Base-by-base conservation (phyloP, 257 asterid genomes). In the Plectranthus barbatus region DNA sequence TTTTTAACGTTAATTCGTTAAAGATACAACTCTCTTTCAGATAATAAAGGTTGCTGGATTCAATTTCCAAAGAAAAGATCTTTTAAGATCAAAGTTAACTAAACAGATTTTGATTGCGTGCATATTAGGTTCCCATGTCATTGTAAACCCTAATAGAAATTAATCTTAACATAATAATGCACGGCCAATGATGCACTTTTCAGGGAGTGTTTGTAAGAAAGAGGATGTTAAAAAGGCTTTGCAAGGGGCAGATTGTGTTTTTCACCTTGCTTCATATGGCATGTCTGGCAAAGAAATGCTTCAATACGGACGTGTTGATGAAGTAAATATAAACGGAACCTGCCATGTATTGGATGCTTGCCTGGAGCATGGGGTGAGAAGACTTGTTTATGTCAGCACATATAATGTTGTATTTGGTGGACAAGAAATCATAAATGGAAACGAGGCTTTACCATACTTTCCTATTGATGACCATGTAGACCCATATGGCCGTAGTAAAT, bases 251-350 rank as follows among this genome's bases (percentile, higher is more conserved):
- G 94, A 85, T 39, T 93, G 97, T 60, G 94, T 87, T 54, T 93
- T 90, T 83, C 99, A 93, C 79, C 96, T 93, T 17, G 99, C 97
- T 71, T 93, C 97, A 0, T 90, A 70, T 74, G 99, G 97, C 71
- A 90, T 86, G 94, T 93, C 99, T 0, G 99, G 99, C 44, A 93
- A 93, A 76, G 97, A 90, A 60, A 90, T 93, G 99, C 89, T 90
- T 45, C 97, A 79, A 50, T 85, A 50, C 69, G 77, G 99, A n/a
- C 91, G 87, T 20, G 81, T 90, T 1, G 99, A 93, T 73, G 88
- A 80, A 64, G 72, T 93, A 15, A 90, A 93, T 60, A 85, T 90
- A 51, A 85, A 79, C 20, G 99, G 99, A 19, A 90, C 99, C 24
- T 85, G 91, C 71, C 88, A 79, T 62, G 62, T 93, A 29, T 49